Percentiles rank a stretch among this genome's conserved stretches.
phyloP scores from a whole-genome alignment of 169 alveolate genomes.

The Gregarina niphandrodes region DNA sequence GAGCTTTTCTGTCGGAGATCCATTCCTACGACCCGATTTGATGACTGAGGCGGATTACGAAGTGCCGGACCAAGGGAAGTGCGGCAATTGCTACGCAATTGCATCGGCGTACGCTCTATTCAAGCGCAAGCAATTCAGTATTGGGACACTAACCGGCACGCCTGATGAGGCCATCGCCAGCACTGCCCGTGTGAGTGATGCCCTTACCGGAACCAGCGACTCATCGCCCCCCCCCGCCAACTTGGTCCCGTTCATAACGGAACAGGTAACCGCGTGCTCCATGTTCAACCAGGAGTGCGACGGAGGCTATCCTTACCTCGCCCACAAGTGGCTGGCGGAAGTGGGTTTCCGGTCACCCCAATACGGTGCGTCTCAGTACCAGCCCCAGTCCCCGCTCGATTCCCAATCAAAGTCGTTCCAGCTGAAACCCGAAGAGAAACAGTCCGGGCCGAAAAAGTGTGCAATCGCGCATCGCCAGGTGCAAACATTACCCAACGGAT shows the following conservation, averaged over 20 bases:
- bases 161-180: background rate
- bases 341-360: slow-evolving; percentile 35
- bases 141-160: background rate
- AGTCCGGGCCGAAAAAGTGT: slow-evolving; percentile 3
- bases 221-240: background rate
- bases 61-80: too few species aligned
- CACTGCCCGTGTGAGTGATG: background rate
- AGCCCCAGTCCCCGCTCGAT: background rate
- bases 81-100: slow-evolving; percentile 82
- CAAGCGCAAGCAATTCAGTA: slow-evolving; percentile 26
- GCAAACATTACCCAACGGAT: slow-evolving; percentile 3
- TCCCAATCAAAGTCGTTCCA: background rate
- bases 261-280: background rate
- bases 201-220: background rate
- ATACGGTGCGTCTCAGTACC: background rate
- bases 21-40: too few species aligned
- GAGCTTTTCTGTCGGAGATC: too few species aligned
- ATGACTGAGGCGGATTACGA: too few species aligned
- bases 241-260: background rate
- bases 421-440: slow-evolving; percentile 1
- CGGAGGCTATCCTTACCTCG: slow-evolving; percentile 64
- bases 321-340: slow-evolving; percentile 52
- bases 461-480: slow-evolving; percentile 1
- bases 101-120: slow-evolving; percentile 48
- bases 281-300: slow-evolving; percentile 56